phyloP scores from a whole-genome alignment of 495 filamentous ascomycete genomes.

The Rostrohypoxylon terebratum region DNA sequence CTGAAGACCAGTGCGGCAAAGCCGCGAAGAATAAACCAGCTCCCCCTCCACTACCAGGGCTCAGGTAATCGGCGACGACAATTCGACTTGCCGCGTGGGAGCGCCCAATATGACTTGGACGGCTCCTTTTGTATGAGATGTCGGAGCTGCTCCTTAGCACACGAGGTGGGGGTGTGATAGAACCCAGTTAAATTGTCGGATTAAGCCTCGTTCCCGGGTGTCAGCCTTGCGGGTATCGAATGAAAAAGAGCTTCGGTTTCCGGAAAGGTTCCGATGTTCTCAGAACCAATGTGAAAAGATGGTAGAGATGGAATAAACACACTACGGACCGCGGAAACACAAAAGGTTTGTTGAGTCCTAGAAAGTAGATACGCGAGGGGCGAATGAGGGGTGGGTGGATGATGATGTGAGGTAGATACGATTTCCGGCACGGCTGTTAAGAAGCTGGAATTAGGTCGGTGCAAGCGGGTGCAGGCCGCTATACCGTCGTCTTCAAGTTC shows the following conservation, averaged over 20 bases:
- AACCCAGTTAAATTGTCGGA: conserved; percentile 18
- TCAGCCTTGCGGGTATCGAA: conserved; percentile 47
- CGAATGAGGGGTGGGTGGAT: conserved; percentile 39
- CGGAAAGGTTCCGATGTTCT: conserved; percentile 25
- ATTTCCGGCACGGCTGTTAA: conserved; percentile 33
- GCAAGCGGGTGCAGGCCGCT: conserved; percentile 53
- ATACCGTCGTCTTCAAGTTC: conserved; percentile 44
- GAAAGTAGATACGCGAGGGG: conserved; percentile 26
- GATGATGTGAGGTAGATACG: conserved; percentile 42
- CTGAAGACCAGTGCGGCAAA: conserved; percentile 63
- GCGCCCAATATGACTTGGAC: conserved; percentile 49
- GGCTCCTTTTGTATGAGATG: conserved; percentile 34
- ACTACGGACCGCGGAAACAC: conserved; percentile 12
- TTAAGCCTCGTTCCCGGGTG: conserved; percentile 45
- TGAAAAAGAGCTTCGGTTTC: conserved; percentile 31
- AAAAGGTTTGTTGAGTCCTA: conserved; percentile 6
- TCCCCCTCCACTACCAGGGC: conserved; percentile 63
- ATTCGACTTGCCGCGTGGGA: conserved; percentile 50
- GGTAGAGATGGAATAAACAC: conserved; percentile 6
- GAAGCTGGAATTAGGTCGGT: conserved; percentile 41
- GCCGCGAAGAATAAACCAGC: conserved; percentile 61
- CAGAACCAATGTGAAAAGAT: conserved; percentile 5
- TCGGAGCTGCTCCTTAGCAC: conserved; percentile 28
- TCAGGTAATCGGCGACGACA: conserved; percentile 52
- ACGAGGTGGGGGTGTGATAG: conserved; percentile 30